phyloP scores from a whole-genome alignment of 2,329 filamentous ascomycete species.

The Pseudonectria buxi region DNA sequence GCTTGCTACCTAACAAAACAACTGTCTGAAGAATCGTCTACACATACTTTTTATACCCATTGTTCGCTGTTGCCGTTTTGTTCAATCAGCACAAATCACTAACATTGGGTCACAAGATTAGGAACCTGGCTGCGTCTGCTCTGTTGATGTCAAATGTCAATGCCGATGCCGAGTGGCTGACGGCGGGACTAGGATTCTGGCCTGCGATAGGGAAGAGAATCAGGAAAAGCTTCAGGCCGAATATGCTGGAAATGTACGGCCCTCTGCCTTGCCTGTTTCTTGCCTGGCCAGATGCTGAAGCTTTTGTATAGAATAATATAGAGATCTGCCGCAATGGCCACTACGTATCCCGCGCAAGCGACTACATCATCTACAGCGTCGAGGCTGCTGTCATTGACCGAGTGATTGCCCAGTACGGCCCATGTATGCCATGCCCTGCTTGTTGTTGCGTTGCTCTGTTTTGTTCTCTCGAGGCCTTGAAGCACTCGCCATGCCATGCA shows the following conservation, averaged over 20 bases:
- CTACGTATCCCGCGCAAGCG: slow-evolving; percentile 89
- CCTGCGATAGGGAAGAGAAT: slow-evolving; percentile 87
- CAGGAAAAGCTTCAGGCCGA: slow-evolving; percentile 74
- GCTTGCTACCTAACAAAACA: slow-evolving; percentile 82
- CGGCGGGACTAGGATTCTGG: slow-evolving; percentile 65
- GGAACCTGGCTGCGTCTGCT: slow-evolving; percentile 2
- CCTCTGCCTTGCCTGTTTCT: slow-evolving; percentile 14
- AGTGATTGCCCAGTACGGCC: slow-evolving; percentile 83
- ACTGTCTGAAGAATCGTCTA: slow-evolving; percentile 67
- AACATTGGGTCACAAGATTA: slow-evolving; percentile 16
- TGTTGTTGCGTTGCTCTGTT: slow-evolving; percentile 5
- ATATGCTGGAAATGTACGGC: slow-evolving; percentile 77
- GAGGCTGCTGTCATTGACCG: slow-evolving; percentile 85
- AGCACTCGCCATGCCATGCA: slow-evolving; percentile 13
- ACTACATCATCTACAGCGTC: slow-evolving; percentile 98
- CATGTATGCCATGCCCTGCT: slow-evolving; percentile 54
- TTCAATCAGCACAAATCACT: slow-evolving; percentile 9
- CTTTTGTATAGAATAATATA: slow-evolving; percentile 58
- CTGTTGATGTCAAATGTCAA: too few relatives aligned
- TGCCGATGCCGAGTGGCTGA: slow-evolving; percentile 22
- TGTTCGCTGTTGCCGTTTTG: slow-evolving; percentile 1
- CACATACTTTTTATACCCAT: slow-evolving; percentile 4
- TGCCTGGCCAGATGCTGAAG: slow-evolving; percentile 40
- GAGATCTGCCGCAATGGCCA: slow-evolving; percentile 91
- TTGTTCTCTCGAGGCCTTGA: too few relatives aligned